Percentiles rank a stretch among this genome's conserved stretches.
These are phyloP conservation scores for Saccharomyces paradoxus DNA, from an alignment of 805 yeast species.

Conservation along the genomic window DNA sequence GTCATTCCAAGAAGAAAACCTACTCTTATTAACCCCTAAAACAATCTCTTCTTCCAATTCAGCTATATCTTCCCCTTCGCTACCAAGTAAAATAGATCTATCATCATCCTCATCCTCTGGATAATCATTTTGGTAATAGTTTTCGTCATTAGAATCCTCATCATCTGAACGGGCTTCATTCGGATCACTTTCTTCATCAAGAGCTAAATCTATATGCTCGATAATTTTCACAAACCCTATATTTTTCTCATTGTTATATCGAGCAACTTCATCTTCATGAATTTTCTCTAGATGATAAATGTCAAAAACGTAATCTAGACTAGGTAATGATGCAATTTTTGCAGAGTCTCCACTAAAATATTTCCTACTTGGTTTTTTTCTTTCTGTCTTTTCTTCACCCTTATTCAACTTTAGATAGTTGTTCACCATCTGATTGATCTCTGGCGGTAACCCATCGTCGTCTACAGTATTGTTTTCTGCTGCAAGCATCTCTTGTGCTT, in stretches of 20 bases:
- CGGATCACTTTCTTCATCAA: slow-evolving; percentile 33
- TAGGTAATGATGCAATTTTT: slow-evolving; percentile 14
- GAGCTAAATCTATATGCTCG: slow-evolving; percentile 30
- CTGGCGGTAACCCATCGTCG: slow-evolving; percentile 41
- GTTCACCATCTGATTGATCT: slow-evolving; percentile 67
- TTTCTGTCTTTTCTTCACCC: slow-evolving; percentile 13
- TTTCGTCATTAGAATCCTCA: slow-evolving; percentile 86
- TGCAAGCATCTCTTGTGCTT: background rate
- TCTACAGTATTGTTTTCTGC: background rate
- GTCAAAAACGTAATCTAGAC: slow-evolving; percentile 82
- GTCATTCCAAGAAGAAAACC: slow-evolving; percentile 1
- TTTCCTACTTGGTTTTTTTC: slow-evolving; percentile 22
- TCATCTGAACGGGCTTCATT: slow-evolving; percentile 49
- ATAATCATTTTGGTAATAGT: slow-evolving; percentile 83
- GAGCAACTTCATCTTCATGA: slow-evolving; percentile 43
- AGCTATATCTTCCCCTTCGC: slow-evolving; percentile 32
- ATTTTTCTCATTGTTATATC: slow-evolving; percentile 25
- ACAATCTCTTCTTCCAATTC: slow-evolving; percentile 26
- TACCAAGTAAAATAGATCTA: slow-evolving; percentile 31
- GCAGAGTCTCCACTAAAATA: slow-evolving; percentile 11
- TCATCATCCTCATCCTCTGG: slow-evolving; percentile 87
- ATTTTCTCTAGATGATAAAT: slow-evolving; percentile 65
- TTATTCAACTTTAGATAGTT: slow-evolving; percentile 42
- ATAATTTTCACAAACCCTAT: slow-evolving; percentile 38
- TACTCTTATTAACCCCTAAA: background rate